Percentiles rank a stretch among this genome's conserved stretches.
phyloP scores from a whole-genome alignment of 129 eudicot genomes.

The Heracleum sosnowskyi region DNA sequence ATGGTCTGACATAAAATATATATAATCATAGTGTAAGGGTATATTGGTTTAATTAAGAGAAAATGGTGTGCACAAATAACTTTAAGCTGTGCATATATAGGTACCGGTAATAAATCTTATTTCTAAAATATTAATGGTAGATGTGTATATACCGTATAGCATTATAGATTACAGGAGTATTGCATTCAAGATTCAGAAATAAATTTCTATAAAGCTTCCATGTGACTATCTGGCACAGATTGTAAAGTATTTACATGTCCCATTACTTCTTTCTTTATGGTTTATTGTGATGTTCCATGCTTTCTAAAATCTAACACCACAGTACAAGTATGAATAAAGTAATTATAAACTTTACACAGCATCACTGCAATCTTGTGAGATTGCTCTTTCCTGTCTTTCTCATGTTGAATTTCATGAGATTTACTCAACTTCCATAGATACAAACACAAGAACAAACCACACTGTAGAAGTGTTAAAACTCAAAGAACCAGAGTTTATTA shows the following conservation, averaged over 20 bases:
- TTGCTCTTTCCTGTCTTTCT: constrained; percentile 7
- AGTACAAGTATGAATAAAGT: constrained; percentile 10
- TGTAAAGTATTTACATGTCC: background rate
- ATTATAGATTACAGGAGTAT: too few relatives aligned
- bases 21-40: too few relatives aligned
- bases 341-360: background rate
- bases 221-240: constrained; percentile 19
- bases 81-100: too few relatives aligned
- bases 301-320: constrained; percentile 8
- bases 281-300: constrained; percentile 5
- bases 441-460: background rate
- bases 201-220: constrained; percentile 3
- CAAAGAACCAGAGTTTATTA: background rate
- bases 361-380: constrained; percentile 11
- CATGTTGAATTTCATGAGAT: background rate
- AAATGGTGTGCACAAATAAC: too few relatives aligned
- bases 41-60: too few relatives aligned
- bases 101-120: too few relatives aligned
- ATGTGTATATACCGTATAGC: too few relatives aligned
- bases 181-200: background rate
- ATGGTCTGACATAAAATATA: too few relatives aligned
- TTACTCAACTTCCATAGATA: background rate
- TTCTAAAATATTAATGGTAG: background rate
- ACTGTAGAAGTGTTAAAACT: background rate
- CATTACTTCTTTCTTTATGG: constrained; percentile 1